Percentiles rank a stretch among this genome's conserved stretches.
Evolutionary conservation across 148 eudicot species (phyloP).

Genomic region (Rhododendron mucronatum): DNA sequence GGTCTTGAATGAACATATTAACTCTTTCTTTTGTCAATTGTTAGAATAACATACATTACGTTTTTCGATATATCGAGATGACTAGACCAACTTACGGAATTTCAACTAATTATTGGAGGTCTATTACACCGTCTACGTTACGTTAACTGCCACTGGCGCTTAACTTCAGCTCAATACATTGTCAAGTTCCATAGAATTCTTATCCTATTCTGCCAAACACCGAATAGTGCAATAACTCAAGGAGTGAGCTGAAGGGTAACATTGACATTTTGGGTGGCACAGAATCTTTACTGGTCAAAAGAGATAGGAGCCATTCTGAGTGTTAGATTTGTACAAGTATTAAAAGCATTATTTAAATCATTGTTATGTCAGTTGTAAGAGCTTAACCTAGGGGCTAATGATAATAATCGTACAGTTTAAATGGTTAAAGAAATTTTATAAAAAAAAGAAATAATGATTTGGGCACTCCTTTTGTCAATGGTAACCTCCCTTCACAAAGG

Average conservation of each 20-base stretch:
- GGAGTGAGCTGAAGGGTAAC: slow-evolving; percentile 6
- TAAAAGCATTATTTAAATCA: slow-evolving; percentile 6
- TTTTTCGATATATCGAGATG: no score
- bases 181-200: background rate
- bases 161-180: no score
- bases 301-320: slow-evolving; percentile 15
- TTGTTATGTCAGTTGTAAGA: slow-evolving; percentile 18
- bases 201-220: background rate
- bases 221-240: background rate
- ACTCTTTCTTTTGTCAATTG: background rate
- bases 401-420: background rate
- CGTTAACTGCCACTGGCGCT: no score
- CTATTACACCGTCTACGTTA: background rate
- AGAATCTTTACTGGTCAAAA: slow-evolving; percentile 46
- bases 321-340: slow-evolving; percentile 26
- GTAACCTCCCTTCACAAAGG: background rate
- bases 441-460: background rate
- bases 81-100: no score
- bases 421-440: background rate
- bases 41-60: background rate
- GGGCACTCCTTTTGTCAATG: background rate
- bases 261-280: slow-evolving; percentile 9
- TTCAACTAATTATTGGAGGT: background rate
- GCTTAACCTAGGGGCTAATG: slow-evolving; percentile 5
- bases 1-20: no score